Conservation (phyloP, 352 stramenopile genomes). For the Globisporangium orthogonon region DNA sequence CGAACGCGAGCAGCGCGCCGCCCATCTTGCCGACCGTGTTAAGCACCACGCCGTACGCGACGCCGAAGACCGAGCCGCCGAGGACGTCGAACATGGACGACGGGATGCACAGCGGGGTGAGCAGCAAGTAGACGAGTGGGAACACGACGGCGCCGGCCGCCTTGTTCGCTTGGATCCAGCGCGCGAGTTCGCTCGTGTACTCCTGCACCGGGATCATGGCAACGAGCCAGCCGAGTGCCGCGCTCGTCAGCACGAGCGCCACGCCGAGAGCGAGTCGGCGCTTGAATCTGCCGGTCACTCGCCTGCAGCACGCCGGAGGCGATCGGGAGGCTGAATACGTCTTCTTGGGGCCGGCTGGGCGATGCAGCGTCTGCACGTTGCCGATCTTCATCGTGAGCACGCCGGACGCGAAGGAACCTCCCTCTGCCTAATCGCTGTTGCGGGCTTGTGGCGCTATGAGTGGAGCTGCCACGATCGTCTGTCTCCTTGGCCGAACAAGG, state of each 20-base stretch:
- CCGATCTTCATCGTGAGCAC: background rate
- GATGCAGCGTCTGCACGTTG: conserved; percentile 1
- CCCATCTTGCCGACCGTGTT: conserved; percentile 57
- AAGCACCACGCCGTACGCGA: conserved; percentile 36
- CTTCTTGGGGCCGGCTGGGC: background rate
- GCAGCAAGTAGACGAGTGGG: conserved; percentile 41
- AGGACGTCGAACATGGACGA: conserved; percentile 62
- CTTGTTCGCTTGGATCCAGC: conserved; percentile 46
- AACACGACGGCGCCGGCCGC: conserved; percentile 39
- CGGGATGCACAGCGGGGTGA: conserved; percentile 60
- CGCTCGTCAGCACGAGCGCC: conserved; percentile 11
- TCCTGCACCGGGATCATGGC: conserved; percentile 38
- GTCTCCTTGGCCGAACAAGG: background rate
- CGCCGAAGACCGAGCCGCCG: conserved; percentile 55
- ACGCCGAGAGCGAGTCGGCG: conserved; percentile 22
- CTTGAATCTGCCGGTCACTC: conserved; percentile 9
- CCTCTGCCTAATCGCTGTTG: background rate
- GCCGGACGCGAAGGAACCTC: background rate
- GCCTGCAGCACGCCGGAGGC: background rate
- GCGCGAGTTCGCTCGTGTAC: conserved; percentile 19
- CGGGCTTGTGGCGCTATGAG: background rate
- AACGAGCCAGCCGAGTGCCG: conserved; percentile 16
- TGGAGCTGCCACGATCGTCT: no score
- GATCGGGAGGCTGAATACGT: background rate
- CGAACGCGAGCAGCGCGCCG: conserved; percentile 56